Conservation (phyloP, 305 asterid genomes). For the Ilex paraguariensis region DNA sequence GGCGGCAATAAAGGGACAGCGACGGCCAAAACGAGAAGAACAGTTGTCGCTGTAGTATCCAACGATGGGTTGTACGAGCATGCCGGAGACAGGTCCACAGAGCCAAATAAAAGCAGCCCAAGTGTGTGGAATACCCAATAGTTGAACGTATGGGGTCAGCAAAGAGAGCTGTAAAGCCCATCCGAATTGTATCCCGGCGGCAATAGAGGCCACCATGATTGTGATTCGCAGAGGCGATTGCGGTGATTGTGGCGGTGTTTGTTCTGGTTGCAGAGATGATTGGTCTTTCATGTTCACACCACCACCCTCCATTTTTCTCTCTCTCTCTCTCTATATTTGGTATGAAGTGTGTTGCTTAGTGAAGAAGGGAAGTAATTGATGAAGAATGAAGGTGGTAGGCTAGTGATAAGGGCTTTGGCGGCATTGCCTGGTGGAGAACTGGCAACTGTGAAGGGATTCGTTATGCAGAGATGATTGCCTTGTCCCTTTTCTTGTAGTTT, state of each 20-base stretch:
- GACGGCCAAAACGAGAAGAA: conserved; percentile 67
- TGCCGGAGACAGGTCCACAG: conserved; percentile 86
- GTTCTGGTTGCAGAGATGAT: conserved; percentile 11
- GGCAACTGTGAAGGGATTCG: no score
- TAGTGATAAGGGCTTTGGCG: no score
- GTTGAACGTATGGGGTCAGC: conserved; percentile 83
- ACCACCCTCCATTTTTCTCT: conserved; percentile 9
- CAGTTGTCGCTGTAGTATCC: conserved; percentile 87
- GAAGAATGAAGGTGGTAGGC: background rate
- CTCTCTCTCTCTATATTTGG: conserved; percentile 2
- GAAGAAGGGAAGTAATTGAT: background rate
- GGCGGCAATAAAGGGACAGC: conserved; percentile 82
- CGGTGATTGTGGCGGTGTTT: conserved; percentile 9
- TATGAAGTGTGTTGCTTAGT: background rate
- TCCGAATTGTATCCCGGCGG: conserved; percentile 90
- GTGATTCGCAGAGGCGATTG: conserved; percentile 39
- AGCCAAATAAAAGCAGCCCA: conserved; percentile 84
- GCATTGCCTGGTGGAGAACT: no score
- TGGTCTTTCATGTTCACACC: conserved; percentile 7
- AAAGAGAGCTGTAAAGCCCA: conserved; percentile 94
- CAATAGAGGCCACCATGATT: conserved; percentile 70
- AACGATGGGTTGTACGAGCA: conserved; percentile 85
- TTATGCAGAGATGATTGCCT: no score
- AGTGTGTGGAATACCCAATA: conserved; percentile 68
- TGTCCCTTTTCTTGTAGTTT: no score